phyloP scores from a whole-genome alignment of 345 rosid genomes.

The Pugionium cornutum region DNA sequence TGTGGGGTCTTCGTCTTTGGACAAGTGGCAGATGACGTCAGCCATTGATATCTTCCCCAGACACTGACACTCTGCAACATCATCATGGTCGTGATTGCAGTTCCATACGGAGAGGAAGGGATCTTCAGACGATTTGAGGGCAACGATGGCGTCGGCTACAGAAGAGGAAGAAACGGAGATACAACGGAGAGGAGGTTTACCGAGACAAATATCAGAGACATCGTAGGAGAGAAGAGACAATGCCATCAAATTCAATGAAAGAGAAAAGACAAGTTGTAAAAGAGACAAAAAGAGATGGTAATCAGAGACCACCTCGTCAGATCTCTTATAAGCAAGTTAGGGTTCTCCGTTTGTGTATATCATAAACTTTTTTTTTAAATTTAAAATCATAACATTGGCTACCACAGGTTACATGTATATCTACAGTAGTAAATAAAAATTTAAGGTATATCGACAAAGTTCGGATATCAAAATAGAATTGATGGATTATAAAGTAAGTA shows the following conservation, averaged over 20 bases:
- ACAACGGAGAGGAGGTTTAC: slow-evolving; percentile 80
- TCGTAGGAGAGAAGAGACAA: slow-evolving; percentile 56
- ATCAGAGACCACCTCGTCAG: too few relatives aligned
- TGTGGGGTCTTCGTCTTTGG: slow-evolving; percentile 49
- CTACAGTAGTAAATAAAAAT: too few relatives aligned
- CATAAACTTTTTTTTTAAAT: too few relatives aligned
- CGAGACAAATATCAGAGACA: slow-evolving; percentile 89
- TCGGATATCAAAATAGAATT: too few relatives aligned
- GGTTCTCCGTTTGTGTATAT: too few relatives aligned
- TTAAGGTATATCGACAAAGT: too few relatives aligned
- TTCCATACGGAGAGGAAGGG: slow-evolving; percentile 69
- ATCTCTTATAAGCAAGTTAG: too few relatives aligned
- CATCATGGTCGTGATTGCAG: slow-evolving; percentile 46
- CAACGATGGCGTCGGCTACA: slow-evolving; percentile 61
- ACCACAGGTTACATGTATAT: too few relatives aligned
- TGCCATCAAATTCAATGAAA: slow-evolving; percentile 56
- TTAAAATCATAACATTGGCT: too few relatives aligned
- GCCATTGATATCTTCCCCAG: slow-evolving; percentile 68
- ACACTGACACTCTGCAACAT: slow-evolving; percentile 50
- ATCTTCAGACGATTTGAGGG: slow-evolving; percentile 59
- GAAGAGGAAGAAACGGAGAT: slow-evolving; percentile 58
- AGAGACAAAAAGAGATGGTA: slow-evolving; percentile 3
- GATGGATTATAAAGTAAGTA: too few relatives aligned
- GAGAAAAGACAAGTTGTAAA: neutral
- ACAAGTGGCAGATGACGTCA: slow-evolving; percentile 61